These are phyloP conservation scores for Cutaneotrichosporon curvatum DNA, from an alignment of 1,284 basidiomycete genomes.

Conservation along the genomic window DNA sequence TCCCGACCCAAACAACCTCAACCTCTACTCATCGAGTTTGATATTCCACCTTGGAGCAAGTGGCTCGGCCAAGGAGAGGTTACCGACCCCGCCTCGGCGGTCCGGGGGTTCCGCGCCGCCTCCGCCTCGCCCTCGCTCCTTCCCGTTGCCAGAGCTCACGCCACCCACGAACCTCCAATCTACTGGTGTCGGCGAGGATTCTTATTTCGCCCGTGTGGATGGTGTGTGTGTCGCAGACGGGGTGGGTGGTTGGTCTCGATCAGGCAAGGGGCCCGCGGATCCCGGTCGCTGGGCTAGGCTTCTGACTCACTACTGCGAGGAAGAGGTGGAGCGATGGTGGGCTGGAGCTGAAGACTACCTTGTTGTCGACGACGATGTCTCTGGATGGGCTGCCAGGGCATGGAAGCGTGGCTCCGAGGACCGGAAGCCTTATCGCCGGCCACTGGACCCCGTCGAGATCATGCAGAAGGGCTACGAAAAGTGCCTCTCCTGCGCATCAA, in stretches of 20 bases:
- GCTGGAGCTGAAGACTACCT: conserved; percentile 34
- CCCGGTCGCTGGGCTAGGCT: conserved; percentile 40
- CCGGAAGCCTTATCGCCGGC: conserved; percentile 12
- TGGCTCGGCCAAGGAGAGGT: conserved; percentile 34
- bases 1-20: conserved; percentile 17
- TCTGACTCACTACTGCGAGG: conserved; percentile 44
- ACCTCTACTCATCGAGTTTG: conserved; percentile 28
- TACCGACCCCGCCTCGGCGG: conserved; percentile 12
- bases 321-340: conserved; percentile 39
- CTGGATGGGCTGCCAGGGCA: conserved; percentile 18
- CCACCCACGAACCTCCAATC: conserved; percentile 23
- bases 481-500: conserved; percentile 46
- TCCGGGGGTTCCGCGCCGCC: conserved; percentile 12
- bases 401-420: conserved; percentile 13
- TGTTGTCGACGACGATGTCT: conserved; percentile 4
- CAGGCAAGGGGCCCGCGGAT: conserved; percentile 36
- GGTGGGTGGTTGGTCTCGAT: conserved; percentile 44
- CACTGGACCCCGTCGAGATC: conserved; percentile 52
- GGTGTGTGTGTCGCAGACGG: conserved; percentile 47
- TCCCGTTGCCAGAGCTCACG: conserved; percentile 30
- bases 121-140: conserved; percentile 31
- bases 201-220: conserved; percentile 41
- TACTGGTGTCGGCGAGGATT: conserved; percentile 43
- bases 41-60: conserved; percentile 39
- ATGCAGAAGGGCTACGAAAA: conserved; percentile 55